These are phyloP conservation scores for Ophiostoma australiae DNA, from an alignment of 2,329 filamentous ascomycete genomes.

Conservation along the genomic window DNA sequence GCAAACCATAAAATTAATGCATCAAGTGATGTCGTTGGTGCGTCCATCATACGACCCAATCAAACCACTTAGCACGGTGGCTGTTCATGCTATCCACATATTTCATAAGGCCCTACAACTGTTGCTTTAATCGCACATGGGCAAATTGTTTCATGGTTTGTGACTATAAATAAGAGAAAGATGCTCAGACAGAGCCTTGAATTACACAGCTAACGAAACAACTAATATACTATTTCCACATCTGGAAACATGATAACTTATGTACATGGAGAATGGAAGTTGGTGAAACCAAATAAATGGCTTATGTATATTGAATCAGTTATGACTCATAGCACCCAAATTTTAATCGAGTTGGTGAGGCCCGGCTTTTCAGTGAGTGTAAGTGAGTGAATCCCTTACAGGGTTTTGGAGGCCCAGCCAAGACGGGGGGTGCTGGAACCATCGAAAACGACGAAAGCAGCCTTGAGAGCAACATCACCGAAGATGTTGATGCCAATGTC, in stretches of 20 bases:
- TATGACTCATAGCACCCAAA: background rate
- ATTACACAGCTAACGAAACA: background rate
- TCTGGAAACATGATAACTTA: background rate
- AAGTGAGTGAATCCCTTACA: conserved; percentile 15
- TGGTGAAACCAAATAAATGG: background rate
- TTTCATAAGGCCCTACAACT: too few relatives aligned
- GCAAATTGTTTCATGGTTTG: too few relatives aligned
- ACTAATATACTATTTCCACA: background rate
- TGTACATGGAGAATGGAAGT: background rate
- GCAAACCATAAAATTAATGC: too few relatives aligned
- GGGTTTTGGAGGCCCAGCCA: conserved; percentile 29
- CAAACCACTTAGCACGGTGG: too few relatives aligned
- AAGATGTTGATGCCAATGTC: conserved; percentile 32
- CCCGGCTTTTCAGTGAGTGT: background rate
- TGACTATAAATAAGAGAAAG: background rate
- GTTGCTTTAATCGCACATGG: too few relatives aligned
- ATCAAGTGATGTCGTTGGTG: too few relatives aligned
- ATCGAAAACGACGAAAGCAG: conserved; percentile 35
- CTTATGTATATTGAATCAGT: background rate
- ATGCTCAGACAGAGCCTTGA: background rate
- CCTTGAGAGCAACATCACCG: conserved; percentile 34
- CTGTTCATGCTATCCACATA: too few relatives aligned
- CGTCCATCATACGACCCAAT: too few relatives aligned
- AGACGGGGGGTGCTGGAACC: conserved; percentile 33
- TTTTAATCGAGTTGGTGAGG: too few relatives aligned